A percentile compares a stretch with the other conserved stretches of the same genome.
Conservation (phyloP, 345 rosid species). For the Camelina neglecta region DNA sequence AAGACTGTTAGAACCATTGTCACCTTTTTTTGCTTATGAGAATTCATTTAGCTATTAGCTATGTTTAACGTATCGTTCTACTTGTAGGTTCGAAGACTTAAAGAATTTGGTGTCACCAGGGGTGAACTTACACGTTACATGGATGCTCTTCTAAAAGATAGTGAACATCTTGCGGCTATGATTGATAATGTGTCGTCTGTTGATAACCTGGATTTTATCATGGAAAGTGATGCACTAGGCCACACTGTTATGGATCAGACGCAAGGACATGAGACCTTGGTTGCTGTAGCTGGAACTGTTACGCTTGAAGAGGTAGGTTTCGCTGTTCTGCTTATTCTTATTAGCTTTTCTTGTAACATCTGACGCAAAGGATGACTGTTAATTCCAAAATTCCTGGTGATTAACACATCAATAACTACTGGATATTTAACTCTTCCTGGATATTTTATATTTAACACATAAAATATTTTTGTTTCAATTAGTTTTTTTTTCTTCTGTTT, state of each 20-base stretch:
- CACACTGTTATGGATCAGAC: slow-evolving; percentile 97
- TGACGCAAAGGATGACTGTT: background rate
- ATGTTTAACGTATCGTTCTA: slow-evolving; percentile 35
- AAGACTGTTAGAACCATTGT: slow-evolving; percentile 7
- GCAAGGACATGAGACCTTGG: slow-evolving; percentile 93
- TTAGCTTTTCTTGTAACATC: slow-evolving; percentile 14
- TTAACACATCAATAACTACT: slow-evolving; percentile 18
- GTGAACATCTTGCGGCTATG: slow-evolving; percentile 99
- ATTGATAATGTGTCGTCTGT: slow-evolving; percentile 97
- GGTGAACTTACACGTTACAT: slow-evolving; percentile 97
- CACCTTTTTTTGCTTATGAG: slow-evolving; percentile 18
- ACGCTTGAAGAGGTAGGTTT: slow-evolving; percentile 87
- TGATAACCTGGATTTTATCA: slow-evolving; percentile 95
- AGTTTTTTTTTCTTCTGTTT: slow-evolving; percentile 21
- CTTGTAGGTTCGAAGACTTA: slow-evolving; percentile 89
- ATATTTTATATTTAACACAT: no score
- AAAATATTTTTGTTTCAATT: background rate
- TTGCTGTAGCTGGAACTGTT: slow-evolving; percentile 87
- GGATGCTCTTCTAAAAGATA: slow-evolving; percentile 96
- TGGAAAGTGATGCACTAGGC: slow-evolving; percentile 99
- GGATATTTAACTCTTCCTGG: slow-evolving; percentile 13
- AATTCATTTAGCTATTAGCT: slow-evolving; percentile 13
- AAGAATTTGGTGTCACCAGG: slow-evolving; percentile 97
- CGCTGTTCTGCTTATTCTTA: slow-evolving; percentile 5
- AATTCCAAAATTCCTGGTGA: slow-evolving; percentile 14